phyloP scores from a whole-genome alignment of 805 yeast species.

The Starmerella lactis-condensi region DNA sequence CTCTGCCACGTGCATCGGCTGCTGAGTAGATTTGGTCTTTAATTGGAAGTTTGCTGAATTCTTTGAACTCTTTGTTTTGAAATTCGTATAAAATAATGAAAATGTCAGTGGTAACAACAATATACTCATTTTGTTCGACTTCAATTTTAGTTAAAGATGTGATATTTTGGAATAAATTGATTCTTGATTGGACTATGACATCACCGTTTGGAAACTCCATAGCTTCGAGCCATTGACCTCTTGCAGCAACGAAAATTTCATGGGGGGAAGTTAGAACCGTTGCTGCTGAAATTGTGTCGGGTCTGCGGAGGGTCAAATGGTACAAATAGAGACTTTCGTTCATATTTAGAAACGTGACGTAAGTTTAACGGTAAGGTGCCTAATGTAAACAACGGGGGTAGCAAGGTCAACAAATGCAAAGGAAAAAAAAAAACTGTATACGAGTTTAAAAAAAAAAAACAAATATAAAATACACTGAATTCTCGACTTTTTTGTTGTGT shows the following conservation, averaged over 20 bases:
- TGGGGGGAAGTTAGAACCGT: conserved; percentile 49
- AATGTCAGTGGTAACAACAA: conserved; percentile 27
- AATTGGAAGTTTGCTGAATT: no score
- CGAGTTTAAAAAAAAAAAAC: not conserved
- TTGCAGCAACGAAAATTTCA: conserved; percentile 47
- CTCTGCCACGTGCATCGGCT: conserved; percentile 54
- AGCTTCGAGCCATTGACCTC: conserved; percentile 36
- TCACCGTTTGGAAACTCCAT: conserved; percentile 41
- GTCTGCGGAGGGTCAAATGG: conserved; percentile 41
- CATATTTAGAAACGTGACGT: no score
- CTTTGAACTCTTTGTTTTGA: not conserved
- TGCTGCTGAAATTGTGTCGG: conserved; percentile 35
- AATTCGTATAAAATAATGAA: not conserved
- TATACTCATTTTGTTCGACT: no score
- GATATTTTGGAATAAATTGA: conserved; percentile 40
- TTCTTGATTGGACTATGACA: conserved; percentile 27
- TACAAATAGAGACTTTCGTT: conserved; percentile 4
- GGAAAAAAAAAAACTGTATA: not conserved
- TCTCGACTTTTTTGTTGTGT: no score
- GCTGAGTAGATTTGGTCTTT: no score
- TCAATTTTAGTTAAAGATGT: conserved; percentile 26
- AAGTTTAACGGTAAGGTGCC: no score
- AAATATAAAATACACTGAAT: not conserved
- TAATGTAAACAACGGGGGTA: no score
- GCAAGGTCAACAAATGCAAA: no score